These are phyloP conservation scores for Aschersonia sp. DNA, from an alignment of 2,329 filamentous ascomycete species.

Conservation along the genomic window DNA sequence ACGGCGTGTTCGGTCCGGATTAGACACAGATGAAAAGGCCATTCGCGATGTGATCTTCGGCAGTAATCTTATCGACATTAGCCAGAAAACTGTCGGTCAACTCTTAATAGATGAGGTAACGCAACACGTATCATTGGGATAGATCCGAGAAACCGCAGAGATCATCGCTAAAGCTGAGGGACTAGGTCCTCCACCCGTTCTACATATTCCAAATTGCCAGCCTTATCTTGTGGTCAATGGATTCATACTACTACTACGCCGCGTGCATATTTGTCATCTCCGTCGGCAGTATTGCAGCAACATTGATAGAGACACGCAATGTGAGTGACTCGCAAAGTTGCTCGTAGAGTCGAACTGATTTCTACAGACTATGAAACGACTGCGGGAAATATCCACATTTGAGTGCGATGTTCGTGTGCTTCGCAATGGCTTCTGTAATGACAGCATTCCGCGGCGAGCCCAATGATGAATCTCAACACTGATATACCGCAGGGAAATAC, in stretches of 20 bases:
- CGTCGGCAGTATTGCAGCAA: slow-evolving; percentile 77
- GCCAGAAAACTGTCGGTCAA: slow-evolving; percentile 72
- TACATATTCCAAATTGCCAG: slow-evolving; percentile 97
- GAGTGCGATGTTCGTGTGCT: slow-evolving; percentile 91
- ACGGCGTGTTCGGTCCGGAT: slow-evolving; percentile 57
- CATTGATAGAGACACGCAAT: slow-evolving; percentile 76
- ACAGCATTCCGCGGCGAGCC: not conserved
- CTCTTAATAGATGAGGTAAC: slow-evolving; percentile 74
- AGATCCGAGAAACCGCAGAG: not conserved
- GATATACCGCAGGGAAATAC: slow-evolving; percentile 48
- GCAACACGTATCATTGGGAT: not conserved
- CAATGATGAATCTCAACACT: not conserved
- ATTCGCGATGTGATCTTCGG: slow-evolving; percentile 79
- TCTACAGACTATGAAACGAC: slow-evolving; percentile 64
- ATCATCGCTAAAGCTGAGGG: not conserved
- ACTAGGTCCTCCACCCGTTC: slow-evolving; percentile 81
- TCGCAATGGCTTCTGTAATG: slow-evolving; percentile 80
- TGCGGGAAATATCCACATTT: slow-evolving; percentile 85
- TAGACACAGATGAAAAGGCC: slow-evolving; percentile 80
- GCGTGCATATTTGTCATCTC: slow-evolving; percentile 92
- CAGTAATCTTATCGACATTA: slow-evolving; percentile 79
- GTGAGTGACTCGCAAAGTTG: slow-evolving; percentile 27
- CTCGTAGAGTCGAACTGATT: not conserved
- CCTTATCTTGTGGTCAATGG: slow-evolving; percentile 83
- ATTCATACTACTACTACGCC: slow-evolving; percentile 97